Evolutionary conservation across 169 alveolate species (phyloP), one percentile per base, ranked within the genome.

Genomic region (Miamiensis avidus): DNA sequence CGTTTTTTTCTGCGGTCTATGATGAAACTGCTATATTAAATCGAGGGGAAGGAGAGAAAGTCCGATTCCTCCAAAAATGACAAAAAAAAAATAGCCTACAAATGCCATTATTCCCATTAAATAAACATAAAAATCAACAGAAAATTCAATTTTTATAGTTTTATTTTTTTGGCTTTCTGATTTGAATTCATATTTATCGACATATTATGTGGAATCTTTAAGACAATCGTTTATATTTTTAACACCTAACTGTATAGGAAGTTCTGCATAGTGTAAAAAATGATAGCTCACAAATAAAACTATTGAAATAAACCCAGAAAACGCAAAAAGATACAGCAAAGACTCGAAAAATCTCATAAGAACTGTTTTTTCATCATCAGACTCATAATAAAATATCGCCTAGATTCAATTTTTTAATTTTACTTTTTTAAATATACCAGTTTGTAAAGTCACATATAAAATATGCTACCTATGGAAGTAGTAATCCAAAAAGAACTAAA

Each of bases 61-160:
- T n/a, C 98, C 98, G 30, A 95, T 91, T 15, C 98, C 98, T n/a
- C 95, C 93, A 89, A 95, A 95, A 20, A 93, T 34, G 28, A 93
- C 91, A 34, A 95, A 91, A n/a, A 95, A 81, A 82, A 90, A 89
- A 95, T 92, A 90, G 27, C 97, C 96, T 26, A 93, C 79, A 76
- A 86, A 90, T 49, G 69, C 69, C 20, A 49, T 11, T 11, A 49
- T 11, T 49, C 69, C 69, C 69, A 49, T 49, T 49, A 49, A 11
- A 49, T 49, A 49, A 49, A 20, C 4, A 11, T 49, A 11, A 20
- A 49, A 49, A 49, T 4, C 26, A 11, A 49, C 20, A 49, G 69
- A 11, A 20, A 49, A 49, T 49, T 49, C 69, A 4, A 49, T 20
- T 49, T 49, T 20, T 11, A 20, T 11, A 49, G 69, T 49, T 4